Evolutionary conservation across 2,329 filamentous ascomycete genomes (phyloP).

Genomic region (Cercospora sp.): DNA sequence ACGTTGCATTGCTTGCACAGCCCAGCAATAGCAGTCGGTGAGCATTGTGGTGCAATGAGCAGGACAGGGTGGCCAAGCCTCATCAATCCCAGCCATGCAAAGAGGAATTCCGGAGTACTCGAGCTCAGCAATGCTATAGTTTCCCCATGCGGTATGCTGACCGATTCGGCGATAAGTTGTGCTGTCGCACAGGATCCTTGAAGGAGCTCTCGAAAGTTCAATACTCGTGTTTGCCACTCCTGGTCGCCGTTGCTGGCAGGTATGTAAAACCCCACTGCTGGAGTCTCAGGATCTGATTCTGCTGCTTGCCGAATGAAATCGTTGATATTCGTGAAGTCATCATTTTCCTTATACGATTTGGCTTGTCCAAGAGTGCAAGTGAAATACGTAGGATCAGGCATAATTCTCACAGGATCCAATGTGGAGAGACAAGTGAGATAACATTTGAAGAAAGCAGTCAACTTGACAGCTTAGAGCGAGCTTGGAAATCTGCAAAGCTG

Average conservation of each 20-base stretch:
- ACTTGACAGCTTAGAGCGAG: neutral
- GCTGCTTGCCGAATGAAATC: slow-evolving; percentile 55
- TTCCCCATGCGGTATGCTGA: slow-evolving; percentile 23
- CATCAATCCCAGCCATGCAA: slow-evolving; percentile 62
- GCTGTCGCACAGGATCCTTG: slow-evolving; percentile 43
- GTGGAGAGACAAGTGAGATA: neutral
- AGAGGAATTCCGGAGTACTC: slow-evolving; percentile 59
- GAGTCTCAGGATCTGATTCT: slow-evolving; percentile 38
- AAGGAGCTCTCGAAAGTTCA: slow-evolving; percentile 42
- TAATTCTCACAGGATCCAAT: neutral
- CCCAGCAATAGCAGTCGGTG: slow-evolving; percentile 51
- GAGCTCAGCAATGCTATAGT: slow-evolving; percentile 57
- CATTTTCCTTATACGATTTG: slow-evolving; percentile 29
- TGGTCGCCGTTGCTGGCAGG: slow-evolving; percentile 26
- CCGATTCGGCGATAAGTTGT: slow-evolving; percentile 29
- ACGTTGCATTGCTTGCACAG: slow-evolving; percentile 53
- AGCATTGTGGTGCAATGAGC: slow-evolving; percentile 56
- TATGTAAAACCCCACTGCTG: slow-evolving; percentile 55
- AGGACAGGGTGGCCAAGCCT: slow-evolving; percentile 56
- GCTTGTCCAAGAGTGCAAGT: slow-evolving; percentile 62
- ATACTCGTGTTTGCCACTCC: slow-evolving; percentile 30
- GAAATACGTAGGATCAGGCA: slow-evolving; percentile 50
- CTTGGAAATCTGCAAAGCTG: neutral
- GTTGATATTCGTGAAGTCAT: slow-evolving; percentile 49
- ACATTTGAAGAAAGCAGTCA: neutral